A percentile compares a stretch with the other conserved stretches of the same genome.
Conservation (phyloP, 1,139 yeast species). For the Saccharomyces pastorianus region DNA sequence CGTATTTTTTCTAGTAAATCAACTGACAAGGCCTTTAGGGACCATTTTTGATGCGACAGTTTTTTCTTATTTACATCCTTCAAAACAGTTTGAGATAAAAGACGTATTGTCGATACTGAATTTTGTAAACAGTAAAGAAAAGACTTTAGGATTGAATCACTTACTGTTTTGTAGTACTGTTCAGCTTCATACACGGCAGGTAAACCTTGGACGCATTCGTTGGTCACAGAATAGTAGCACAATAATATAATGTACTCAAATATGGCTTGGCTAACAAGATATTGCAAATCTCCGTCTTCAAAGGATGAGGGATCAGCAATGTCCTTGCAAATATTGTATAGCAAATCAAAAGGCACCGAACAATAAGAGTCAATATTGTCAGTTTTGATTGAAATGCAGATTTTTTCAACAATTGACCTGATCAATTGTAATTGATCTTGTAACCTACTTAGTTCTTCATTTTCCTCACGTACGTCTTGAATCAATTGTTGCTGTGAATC, state of each 20-base stretch:
- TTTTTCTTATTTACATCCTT: slow-evolving; percentile 12
- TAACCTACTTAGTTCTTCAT: slow-evolving; percentile 1
- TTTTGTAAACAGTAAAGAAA: slow-evolving; percentile 33
- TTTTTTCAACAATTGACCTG: slow-evolving; percentile 7
- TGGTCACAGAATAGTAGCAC: slow-evolving; percentile 18
- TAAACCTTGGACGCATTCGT: slow-evolving; percentile 12
- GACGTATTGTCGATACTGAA: slow-evolving; percentile 24
- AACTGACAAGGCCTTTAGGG: not conserved
- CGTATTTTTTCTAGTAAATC: slow-evolving; percentile 8
- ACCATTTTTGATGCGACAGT: not conserved
- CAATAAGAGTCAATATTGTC: not conserved
- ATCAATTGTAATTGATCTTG: slow-evolving; percentile 8
- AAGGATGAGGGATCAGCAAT: not conserved
- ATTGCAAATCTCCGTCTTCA: slow-evolving; percentile 1
- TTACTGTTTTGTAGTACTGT: slow-evolving; percentile 15
- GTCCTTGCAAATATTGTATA: slow-evolving; percentile 3
- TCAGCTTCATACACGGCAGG: slow-evolving; percentile 16
- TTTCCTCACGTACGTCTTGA: slow-evolving; percentile 1
- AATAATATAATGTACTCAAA: slow-evolving; percentile 12
- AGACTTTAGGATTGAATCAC: slow-evolving; percentile 27
- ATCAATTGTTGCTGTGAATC: not conserved
- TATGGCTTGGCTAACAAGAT: slow-evolving; percentile 7
- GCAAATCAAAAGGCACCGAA: slow-evolving; percentile 3
- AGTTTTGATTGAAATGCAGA: slow-evolving; percentile 3
- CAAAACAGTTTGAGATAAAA: slow-evolving; percentile 13